These are phyloP conservation scores for Rhodotorula sphaerocarpa DNA, from an alignment of 768 basidiomycete genomes.

Conservation along the genomic window DNA sequence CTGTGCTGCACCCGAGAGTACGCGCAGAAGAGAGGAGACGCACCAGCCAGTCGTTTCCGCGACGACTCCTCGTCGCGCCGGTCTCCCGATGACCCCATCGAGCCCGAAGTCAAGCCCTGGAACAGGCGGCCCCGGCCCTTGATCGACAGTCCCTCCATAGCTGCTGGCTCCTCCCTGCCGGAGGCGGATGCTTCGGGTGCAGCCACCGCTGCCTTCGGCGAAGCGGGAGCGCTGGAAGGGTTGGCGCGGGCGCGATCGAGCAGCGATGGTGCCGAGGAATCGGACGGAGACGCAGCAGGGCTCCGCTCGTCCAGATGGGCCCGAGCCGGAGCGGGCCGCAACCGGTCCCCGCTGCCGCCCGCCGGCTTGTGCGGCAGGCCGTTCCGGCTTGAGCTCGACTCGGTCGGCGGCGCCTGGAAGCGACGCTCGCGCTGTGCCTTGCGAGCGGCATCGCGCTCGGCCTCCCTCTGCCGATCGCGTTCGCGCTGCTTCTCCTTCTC, in stretches of 20 bases:
- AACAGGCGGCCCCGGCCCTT: constrained; percentile 4
- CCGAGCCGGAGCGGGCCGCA: not conserved
- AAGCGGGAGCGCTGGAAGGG: not conserved
- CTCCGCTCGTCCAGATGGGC: not conserved
- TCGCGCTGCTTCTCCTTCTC: constrained; percentile 18
- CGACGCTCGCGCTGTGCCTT: not conserved
- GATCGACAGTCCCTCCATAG: not conserved
- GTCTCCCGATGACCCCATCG: not conserved
- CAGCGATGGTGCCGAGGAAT: not conserved
- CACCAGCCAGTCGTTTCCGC: not conserved
- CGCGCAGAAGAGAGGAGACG: not conserved
- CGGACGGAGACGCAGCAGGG: not conserved
- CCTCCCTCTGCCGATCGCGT: constrained; percentile 13
- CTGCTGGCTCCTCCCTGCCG: not conserved
- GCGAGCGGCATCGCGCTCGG: not conserved
- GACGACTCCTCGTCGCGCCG: not conserved
- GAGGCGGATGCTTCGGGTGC: not conserved
- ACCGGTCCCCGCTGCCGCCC: not conserved
- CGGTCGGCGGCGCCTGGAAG: not conserved
- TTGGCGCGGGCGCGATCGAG: not conserved
- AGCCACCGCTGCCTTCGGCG: not conserved
- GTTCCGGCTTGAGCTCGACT: not conserved
- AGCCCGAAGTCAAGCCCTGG: not conserved
- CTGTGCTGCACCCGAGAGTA: not conserved
- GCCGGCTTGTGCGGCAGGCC: constrained; percentile 6